Evolutionary conservation across 2,329 filamentous ascomycete genomes (phyloP).

Genomic region (Fusarium aywerte): DNA sequence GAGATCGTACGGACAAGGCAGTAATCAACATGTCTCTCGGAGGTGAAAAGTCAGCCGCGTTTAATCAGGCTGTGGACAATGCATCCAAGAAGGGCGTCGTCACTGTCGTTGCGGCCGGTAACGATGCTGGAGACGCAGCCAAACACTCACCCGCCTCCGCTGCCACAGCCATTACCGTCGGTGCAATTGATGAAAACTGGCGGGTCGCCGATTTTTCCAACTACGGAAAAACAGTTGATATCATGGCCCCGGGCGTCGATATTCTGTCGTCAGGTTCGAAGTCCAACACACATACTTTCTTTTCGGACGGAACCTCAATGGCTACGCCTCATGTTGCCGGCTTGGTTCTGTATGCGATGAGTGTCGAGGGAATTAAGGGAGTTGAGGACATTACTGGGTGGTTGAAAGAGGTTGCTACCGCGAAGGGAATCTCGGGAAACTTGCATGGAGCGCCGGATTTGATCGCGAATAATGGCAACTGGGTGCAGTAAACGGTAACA

Average conservation of each 20-base stretch:
- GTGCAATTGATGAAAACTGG: constrained; percentile 49
- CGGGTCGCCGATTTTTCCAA: constrained; percentile 56
- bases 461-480: constrained; percentile 21
- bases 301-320: constrained; percentile 62
- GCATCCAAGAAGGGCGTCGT: constrained; percentile 47
- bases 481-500: not conserved
- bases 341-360: constrained; percentile 56
- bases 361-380: constrained; percentile 2
- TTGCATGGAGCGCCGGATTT: constrained; percentile 5
- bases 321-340: constrained; percentile 64
- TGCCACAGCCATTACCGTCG: constrained; percentile 44
- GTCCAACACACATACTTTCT: constrained; percentile 50
- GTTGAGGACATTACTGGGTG: constrained; percentile 6
- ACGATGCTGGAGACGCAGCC: constrained; percentile 27
- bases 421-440: constrained; percentile 1
- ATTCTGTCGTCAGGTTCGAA: constrained; percentile 52
- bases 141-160: constrained; percentile 41
- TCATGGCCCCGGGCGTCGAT: constrained; percentile 58
- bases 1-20: constrained; percentile 45
- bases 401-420: constrained; percentile 3
- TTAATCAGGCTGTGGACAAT: constrained; percentile 36
- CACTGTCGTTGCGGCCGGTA: constrained; percentile 53
- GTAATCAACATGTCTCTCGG: constrained; percentile 60
- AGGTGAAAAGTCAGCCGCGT: constrained; percentile 17
- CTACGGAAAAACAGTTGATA: constrained; percentile 56